Evolutionary conservation across 2,329 filamentous ascomycete species (phyloP).

Genomic region (Neopestalotiopsis sp.): DNA sequence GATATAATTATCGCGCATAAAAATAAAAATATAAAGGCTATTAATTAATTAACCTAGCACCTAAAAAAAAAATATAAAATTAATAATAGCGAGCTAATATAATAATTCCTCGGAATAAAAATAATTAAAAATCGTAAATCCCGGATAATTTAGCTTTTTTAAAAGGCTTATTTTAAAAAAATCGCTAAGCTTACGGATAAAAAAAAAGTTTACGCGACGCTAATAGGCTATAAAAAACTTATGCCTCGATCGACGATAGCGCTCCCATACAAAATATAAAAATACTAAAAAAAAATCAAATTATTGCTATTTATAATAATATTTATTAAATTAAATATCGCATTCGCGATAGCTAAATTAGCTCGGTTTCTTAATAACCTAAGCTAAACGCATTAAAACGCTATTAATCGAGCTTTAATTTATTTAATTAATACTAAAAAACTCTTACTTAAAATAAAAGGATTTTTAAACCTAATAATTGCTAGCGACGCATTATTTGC

Average conservation of each 20-base stretch:
- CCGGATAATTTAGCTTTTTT: background rate
- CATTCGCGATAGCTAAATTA: background rate
- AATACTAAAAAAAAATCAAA: too few relatives aligned
- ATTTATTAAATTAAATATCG: background rate
- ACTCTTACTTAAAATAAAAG: background rate
- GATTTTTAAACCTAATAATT: background rate
- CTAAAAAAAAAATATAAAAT: background rate
- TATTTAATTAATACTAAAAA: background rate
- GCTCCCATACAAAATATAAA: too few relatives aligned
- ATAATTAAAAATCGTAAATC: background rate
- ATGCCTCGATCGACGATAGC: too few relatives aligned
- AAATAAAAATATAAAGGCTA: too few relatives aligned
- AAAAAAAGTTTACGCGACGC: too few relatives aligned
- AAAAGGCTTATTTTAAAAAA: background rate
- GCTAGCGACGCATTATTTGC: background rate
- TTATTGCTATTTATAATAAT: background rate
- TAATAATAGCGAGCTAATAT: background rate
- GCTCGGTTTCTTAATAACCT: background rate
- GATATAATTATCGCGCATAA: too few relatives aligned
- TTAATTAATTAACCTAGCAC: too few relatives aligned
- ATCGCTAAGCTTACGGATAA: too few relatives aligned
- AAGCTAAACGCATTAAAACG: background rate
- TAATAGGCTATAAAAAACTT: too few relatives aligned
- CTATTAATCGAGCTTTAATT: background rate
- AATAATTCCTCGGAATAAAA: background rate